Base-by-base conservation (phyloP, 2,329 filamentous ascomycete species). In the Capronia coronata region DNA sequence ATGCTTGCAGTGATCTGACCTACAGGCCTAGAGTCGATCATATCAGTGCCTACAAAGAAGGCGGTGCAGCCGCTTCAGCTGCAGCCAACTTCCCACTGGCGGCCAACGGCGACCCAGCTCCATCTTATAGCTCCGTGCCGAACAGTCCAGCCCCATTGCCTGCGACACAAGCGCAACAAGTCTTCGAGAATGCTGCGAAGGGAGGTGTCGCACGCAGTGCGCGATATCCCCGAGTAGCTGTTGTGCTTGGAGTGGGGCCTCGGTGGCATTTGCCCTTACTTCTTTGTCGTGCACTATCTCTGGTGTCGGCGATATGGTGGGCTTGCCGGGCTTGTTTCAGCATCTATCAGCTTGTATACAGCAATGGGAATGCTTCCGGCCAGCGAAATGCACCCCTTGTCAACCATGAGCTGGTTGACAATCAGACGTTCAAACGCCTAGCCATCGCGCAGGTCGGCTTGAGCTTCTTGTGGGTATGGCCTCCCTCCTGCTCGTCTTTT, bases 141-240 rank as follows among this genome's bases (percentile, higher is more conserved):
- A 38, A 49, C 40, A 27, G 37, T 16, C 25, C 22, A 25, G 37
- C 18, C 13, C 27, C 35, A 19, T 23, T 43, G 9, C 41, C 44
- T n/a, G 16, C 14, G 14, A 9, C 44, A 19, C 34, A 16, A 6
- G 10, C 25, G 13, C 50, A 40, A 13, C 45, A 34, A 19, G n/a
- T 14, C 21, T 18, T 22, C 25, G 35, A 41, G 3, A 40, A 38
- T 22, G 44, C 14, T 30, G 42, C 38, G 14, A 42, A 46, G 27
- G 16, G n/a, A n/a, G 51, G 54, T 27, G 51, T 56, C 23, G 48
- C 54, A 4, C 46, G 46, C 23, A 57, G 53, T 30, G 66, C 69
- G 45, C 74, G 88, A 37, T 85, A 89, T 62, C 86, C 86, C 10
- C 84, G 86, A 48, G 80, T 91, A 48, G 86, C 86, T 55, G 84